Evolutionary conservation across 2,329 filamentous ascomycete species (phyloP).

Genomic region (Ophiocordyceps camponoti-saundersi): DNA sequence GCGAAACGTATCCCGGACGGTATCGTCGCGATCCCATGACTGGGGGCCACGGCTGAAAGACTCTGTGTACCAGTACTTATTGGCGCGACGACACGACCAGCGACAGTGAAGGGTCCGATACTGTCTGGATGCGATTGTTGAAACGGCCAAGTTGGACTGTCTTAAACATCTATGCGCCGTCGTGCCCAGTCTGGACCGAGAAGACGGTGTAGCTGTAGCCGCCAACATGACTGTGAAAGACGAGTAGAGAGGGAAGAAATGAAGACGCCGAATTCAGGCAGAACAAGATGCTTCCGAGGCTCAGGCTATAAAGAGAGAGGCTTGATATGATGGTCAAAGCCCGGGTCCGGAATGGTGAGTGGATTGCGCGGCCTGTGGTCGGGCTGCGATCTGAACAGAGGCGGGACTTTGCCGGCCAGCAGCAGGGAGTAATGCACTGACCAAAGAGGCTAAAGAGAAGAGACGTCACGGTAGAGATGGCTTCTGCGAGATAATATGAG

Average conservation of each 20-base stretch:
- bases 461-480: background rate
- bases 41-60: constrained; percentile 23
- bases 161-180: background rate
- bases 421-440: background rate
- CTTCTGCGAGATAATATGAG: background rate
- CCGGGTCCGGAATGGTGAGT: background rate
- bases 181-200: background rate
- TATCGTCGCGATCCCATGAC: constrained; percentile 26
- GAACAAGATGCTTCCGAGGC: background rate
- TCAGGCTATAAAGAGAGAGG: background rate
- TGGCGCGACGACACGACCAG: background rate
- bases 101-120: constrained; percentile 26
- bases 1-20: constrained; percentile 20
- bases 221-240: background rate
- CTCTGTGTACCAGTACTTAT: constrained; percentile 25
- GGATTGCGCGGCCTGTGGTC: background rate
- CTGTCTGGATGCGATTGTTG: constrained; percentile 18
- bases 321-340: background rate
- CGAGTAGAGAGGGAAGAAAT: background rate
- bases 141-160: constrained; percentile 9
- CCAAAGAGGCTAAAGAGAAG: background rate
- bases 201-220: background rate
- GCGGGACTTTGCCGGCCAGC: background rate
- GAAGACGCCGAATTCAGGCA: background rate
- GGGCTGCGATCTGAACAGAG: background rate